Evolutionary conservation across 2,329 filamentous ascomycete genomes (phyloP), one percentile per base, ranked within the genome.

Genomic region (Pochonia chlamydosporia): DNA sequence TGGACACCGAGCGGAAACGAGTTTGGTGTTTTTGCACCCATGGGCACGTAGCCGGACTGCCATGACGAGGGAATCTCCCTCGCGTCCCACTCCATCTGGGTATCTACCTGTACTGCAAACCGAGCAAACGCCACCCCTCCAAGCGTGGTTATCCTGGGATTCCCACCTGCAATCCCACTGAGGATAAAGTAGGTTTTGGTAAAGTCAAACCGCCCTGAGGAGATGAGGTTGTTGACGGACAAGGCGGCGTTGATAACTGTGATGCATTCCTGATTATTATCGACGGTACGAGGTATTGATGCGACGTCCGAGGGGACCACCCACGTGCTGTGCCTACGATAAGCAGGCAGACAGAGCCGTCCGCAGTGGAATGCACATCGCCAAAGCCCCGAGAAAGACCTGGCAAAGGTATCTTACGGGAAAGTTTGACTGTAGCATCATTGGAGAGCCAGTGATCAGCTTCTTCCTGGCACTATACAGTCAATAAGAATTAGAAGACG

Each of bases 171-270:
- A 37, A 54, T 54, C 10, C 52, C 52, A 2, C 48, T 51, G 3
- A 52, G 33, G 2, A 54, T 28, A 11, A 54, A 54, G 49, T 54
- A 54, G 1, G 50, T 54, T 35, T 44, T 51, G 13, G 26, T 40
- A 20, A 54, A 30, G 35, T 52, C 48, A 25, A 54, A 49, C 24
- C 33, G 37, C 5, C 11, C 21, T n/a, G 48, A 49, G 8, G 46
- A 23, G 39, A 50, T 10, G 11, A 52, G 11, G 8, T 45, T 43
- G 10, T 40, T 46, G 30, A 52, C 30, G 8, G 52, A 49, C 3
- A 47, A 45, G 14, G 50, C 52, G 11, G 52, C 52, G 43, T 54
- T 54, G 40, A 54, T 54, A 26, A 52, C 50, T 18, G 46, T 46
- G 44, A 47, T 49, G 25, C 42, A 13, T 20, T n/a, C n/a, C n/a